Evolutionary conservation across 176 grass and related monocot genomes (phyloP).

Genomic region (Carex littledalei): DNA sequence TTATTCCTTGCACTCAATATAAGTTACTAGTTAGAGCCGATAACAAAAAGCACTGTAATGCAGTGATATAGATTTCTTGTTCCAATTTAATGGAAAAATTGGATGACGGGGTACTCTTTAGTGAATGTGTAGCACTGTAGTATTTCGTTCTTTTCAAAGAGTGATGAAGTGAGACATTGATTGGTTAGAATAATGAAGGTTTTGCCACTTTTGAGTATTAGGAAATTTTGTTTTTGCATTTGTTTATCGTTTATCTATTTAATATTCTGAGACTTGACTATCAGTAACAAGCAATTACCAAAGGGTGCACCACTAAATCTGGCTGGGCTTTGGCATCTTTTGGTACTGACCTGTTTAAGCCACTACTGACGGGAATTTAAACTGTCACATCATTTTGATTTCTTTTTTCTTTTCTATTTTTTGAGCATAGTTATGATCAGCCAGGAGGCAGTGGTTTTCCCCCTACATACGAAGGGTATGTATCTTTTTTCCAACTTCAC

Average conservation of each 20-base stretch:
- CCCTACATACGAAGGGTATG: constrained; percentile 33
- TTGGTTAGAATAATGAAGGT: constrained; percentile 1
- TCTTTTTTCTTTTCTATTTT: background rate
- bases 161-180: background rate
- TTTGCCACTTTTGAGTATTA: background rate
- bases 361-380: background rate
- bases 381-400: background rate
- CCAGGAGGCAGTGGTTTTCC: background rate
- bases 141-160: background rate
- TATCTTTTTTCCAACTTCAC: background rate
- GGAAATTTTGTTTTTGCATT: background rate
- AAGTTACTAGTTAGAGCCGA: background rate
- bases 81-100: background rate
- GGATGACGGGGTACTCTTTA: background rate
- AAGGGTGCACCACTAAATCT: background rate
- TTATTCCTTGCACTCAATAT: too few species aligned
- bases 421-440: background rate
- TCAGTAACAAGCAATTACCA: background rate
- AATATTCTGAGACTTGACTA: background rate
- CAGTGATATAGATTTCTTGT: background rate
- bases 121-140: background rate
- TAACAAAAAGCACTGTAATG: background rate
- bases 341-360: background rate
- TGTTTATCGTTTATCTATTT: background rate
- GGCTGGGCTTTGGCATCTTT: background rate